Conservation (phyloP, 2,329 filamentous ascomycete genomes). For the Neofusicoccum umdonicola region DNA sequence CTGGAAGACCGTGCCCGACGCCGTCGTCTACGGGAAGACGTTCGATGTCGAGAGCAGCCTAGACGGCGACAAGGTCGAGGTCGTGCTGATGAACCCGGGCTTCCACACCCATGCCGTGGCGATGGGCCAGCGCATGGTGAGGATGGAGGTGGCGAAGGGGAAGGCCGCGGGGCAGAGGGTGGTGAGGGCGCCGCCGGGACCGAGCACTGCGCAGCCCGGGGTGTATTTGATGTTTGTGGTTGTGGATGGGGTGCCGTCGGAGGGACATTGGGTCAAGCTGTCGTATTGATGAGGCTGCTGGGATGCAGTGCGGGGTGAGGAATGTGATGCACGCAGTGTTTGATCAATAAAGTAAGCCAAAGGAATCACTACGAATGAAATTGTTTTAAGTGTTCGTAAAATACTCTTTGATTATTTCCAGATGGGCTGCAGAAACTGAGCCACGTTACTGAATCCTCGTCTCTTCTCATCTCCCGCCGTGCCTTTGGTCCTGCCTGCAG, state of each 20-base stretch:
- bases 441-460: too few species aligned
- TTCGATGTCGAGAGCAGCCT: slow-evolving; percentile 44
- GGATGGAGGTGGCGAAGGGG: slow-evolving; percentile 36
- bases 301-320: too few species aligned
- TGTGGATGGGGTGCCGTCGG: slow-evolving; percentile 46
- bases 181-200: slow-evolving; percentile 44
- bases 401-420: too few species aligned
- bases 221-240: slow-evolving; percentile 56
- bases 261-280: slow-evolving; percentile 44
- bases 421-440: too few species aligned
- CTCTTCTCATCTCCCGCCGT: too few species aligned
- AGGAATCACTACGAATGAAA: too few species aligned
- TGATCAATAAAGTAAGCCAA: too few species aligned
- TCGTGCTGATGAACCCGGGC: slow-evolving; percentile 51
- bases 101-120: slow-evolving; percentile 56
- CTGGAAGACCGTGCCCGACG: slow-evolving; percentile 38
- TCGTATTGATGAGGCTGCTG: neutral
- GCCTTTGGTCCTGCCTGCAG: too few species aligned
- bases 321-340: too few species aligned
- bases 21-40: slow-evolving; percentile 36
- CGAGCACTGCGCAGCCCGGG: slow-evolving; percentile 52
- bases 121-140: slow-evolving; percentile 55
- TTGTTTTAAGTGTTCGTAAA: too few species aligned
- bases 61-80: slow-evolving; percentile 38
- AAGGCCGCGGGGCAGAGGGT: neutral